phyloP scores from a whole-genome alignment of 1,284 basidiomycete species.

The Pyrrhoderma noxium region DNA sequence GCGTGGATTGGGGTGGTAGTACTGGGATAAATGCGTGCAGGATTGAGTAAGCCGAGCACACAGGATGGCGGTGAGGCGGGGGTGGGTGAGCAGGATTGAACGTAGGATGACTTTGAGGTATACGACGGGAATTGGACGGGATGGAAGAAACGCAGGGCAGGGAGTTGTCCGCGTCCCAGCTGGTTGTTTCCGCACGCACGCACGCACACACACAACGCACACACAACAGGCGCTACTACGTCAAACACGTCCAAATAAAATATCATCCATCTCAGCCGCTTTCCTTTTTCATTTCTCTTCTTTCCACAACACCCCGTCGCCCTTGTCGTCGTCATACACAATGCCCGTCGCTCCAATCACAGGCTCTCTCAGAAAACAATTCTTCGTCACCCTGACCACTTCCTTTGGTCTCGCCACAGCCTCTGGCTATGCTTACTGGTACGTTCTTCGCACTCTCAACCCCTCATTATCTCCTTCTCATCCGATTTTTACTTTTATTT shows the following conservation, averaged over 20 bases:
- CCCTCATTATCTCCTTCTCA: no score
- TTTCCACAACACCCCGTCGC: constrained; percentile 27
- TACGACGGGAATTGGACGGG: not conserved
- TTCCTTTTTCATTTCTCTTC: constrained; percentile 32
- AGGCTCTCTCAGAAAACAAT: constrained; percentile 81
- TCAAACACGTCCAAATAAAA: not conserved
- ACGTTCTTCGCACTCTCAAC: constrained; percentile 27
- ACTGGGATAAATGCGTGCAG: not conserved
- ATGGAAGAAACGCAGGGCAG: not conserved
- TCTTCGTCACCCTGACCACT: constrained; percentile 73
- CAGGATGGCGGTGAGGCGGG: not conserved
- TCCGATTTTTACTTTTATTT: constrained; percentile 17
- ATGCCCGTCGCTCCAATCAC: constrained; percentile 84
- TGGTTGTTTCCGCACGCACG: not conserved
- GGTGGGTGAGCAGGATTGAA: not conserved
- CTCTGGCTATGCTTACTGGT: constrained; percentile 76
- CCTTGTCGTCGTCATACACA: constrained; percentile 16
- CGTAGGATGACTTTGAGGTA: not conserved
- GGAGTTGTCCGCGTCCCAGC: not conserved
- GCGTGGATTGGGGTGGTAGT: not conserved
- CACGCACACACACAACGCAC: not conserved
- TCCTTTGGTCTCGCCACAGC: constrained; percentile 67
- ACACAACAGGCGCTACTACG: no score
- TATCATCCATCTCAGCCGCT: constrained; percentile 25
- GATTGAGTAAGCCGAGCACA: not conserved